These are phyloP conservation scores for Colletotrichum eremochloae DNA, from an alignment of 2,329 filamentous ascomycete species.

Conservation along the genomic window DNA sequence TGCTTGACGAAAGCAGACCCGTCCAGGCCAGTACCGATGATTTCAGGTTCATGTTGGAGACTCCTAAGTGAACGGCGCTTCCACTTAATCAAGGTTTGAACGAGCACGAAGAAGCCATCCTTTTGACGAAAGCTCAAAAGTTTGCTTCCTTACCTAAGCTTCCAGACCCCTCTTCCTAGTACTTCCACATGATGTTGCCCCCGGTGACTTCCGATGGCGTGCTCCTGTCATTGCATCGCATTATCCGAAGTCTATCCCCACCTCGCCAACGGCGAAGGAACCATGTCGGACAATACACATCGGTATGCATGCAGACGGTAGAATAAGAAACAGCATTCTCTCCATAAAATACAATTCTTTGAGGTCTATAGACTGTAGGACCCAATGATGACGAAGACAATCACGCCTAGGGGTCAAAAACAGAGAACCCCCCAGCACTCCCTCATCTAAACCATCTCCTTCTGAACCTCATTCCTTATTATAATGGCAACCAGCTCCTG, in stretches of 20 bases:
- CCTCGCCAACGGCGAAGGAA: background rate
- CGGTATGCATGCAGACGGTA: background rate
- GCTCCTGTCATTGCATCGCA: constrained; percentile 27
- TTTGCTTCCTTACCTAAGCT: background rate
- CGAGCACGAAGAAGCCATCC: background rate
- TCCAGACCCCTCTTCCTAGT: background rate
- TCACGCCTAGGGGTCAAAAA: background rate
- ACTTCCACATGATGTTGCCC: background rate
- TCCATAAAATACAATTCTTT: background rate
- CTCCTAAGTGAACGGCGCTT: background rate
- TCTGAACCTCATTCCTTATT: constrained; percentile 49
- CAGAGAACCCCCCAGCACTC: background rate
- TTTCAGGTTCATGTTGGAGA: constrained; percentile 12
- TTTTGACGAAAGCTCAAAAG: background rate
- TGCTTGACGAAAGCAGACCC: constrained; percentile 12
- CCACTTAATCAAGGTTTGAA: background rate
- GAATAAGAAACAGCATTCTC: background rate
- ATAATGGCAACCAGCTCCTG: constrained; percentile 60
- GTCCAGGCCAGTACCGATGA: background rate
- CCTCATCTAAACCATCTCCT: constrained; percentile 50
- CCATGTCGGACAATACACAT: background rate
- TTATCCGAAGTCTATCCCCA: constrained; percentile 5
- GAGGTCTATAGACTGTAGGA: background rate
- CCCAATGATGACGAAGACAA: background rate
- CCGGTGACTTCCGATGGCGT: constrained; percentile 34